Base-by-base conservation (phyloP, 192 early-diverging fungal species). In the Nowakowskiella sp. region DNA sequence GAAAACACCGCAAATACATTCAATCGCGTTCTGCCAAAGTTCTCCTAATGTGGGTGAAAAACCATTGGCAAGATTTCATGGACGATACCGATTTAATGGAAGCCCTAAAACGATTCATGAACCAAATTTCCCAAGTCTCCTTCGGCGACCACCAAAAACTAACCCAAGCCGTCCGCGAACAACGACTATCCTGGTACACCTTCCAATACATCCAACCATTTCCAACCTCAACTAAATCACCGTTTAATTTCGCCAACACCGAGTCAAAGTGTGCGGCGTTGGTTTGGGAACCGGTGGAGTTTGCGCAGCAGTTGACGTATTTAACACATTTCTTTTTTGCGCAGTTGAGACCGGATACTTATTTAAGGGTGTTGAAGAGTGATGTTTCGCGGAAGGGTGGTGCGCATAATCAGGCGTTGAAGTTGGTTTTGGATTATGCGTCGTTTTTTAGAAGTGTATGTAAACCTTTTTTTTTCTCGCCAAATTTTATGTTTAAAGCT, bases 11-110 rank as follows among this genome's bases (percentile, higher is more conserved):
- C 10, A 70, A 64, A 26, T 49, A 57, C 21, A 72, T 79, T 29
- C 72, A 72, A 42, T 30, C 57, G 8, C 58, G 76, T 13, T 62
- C 66, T 22, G 51, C 71, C 7, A 34, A 57, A 22, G 58, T 67
- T 8, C 31, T 79, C 6, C 29, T 79, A 53, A 54, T 60, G 7
- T 79, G 76, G 76, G 60, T 79, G 34, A 76, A 67, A 47, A 75
- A 76, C 47, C 68, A 76, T 47, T 79, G 76, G 76, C 62, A 67
- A 29, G 76, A 79, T 56, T 79, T 79, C 55, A 67, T 71, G 43
- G 48, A 31, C 2, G 58, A 65, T 44, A 30, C 26, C 0, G 33
- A 53, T 22, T 30, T 79, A 33, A 56, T 72, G 46, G 27, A 32
- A 31, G 66, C 59, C 16, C 58, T 79, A 23, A 59, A 44, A 45